Evolutionary conservation across 208 protist genomes (phyloP), one percentile per base, ranked within the genome.

Genomic region (Naegleria lovaniensis): DNA sequence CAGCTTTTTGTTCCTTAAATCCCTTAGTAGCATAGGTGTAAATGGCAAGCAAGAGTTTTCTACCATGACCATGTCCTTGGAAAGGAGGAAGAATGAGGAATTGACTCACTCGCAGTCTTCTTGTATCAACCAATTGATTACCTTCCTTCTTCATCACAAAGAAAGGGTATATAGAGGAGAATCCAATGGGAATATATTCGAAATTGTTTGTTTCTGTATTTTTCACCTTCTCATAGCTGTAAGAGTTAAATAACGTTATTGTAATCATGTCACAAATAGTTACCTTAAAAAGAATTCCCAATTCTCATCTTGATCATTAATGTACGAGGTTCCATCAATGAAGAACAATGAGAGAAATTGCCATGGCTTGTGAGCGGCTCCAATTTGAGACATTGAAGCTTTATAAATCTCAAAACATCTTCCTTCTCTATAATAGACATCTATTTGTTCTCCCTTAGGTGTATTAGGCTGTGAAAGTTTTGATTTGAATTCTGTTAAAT

Each of bases 271-370:
- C 13, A 84, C 39, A 40, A 84, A 84, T 19, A 84, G 0, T 41
- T 89, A 89, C 85, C 55, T 29, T 41, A 89, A 89, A 41, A 89
- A 89, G 4, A 89, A 19, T 67, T 89, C 48, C 85, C 85, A 89
- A 40, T 41, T 59, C 7, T 39, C 4, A 89, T 89, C 85, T 25
- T 89, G n/a, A 29, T 55, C 25, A 89, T 52, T 25, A 67, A 89
- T 89, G 39, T 67, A 89, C 4, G 22, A 43, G 5, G 85, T n/a
- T 67, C 43, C 85, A n/a, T 89, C 48, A 67, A 89, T 89, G 39
- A 89, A 89, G 36, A 89, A 89, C 5, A 89, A 25, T n/a, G 13
- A 52, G 3, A 89, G 59, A 13, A 40, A 48, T 89, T 89, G 85
- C 6, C 51, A 38, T 38, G 36, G 41, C 29, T 89, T 40, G n/a